Conservation (phyloP, 2,329 filamentous ascomycete species). For the Colletotrichum agaves region DNA sequence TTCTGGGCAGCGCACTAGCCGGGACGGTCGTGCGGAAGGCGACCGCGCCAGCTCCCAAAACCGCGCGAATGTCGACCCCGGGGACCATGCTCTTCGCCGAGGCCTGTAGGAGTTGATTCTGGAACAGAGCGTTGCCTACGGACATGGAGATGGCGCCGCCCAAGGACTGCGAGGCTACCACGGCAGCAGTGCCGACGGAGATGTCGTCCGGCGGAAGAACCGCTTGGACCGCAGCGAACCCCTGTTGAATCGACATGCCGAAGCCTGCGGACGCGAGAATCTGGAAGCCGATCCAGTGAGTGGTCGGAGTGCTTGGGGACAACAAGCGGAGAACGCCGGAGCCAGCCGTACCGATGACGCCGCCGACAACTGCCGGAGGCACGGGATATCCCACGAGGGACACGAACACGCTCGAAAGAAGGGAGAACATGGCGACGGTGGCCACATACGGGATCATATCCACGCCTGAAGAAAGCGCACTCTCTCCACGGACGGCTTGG, state of each 20-base stretch:
- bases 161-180: slow-evolving; percentile 46
- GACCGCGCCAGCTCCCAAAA: slow-evolving; percentile 57
- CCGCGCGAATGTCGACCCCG: slow-evolving; percentile 28
- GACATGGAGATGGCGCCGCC: slow-evolving; percentile 58
- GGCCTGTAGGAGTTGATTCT: slow-evolving; percentile 49
- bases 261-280: slow-evolving; percentile 54
- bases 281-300: slow-evolving; percentile 59
- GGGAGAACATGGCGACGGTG: slow-evolving; percentile 42
- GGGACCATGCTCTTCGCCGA: slow-evolving; percentile 34
- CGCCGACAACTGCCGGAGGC: slow-evolving; percentile 42
- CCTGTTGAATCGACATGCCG: slow-evolving; percentile 53
- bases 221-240: slow-evolving; percentile 55
- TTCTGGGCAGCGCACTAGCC: slow-evolving; percentile 55
- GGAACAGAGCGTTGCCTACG: slow-evolving; percentile 52
- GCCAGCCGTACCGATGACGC: slow-evolving; percentile 49
- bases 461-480: slow-evolving; percentile 47
- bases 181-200: slow-evolving; percentile 45
- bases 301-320: slow-evolving; percentile 43
- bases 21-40: slow-evolving; percentile 62
- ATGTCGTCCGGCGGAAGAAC: slow-evolving; percentile 43
- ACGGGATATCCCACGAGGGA: slow-evolving; percentile 53
- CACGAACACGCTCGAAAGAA: slow-evolving; percentile 52
- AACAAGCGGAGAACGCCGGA: slow-evolving; percentile 51
- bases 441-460: slow-evolving; percentile 47
- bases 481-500: slow-evolving; percentile 47